Evolutionary conservation across 2,329 filamentous ascomycete species (phyloP), one percentile per base, ranked within the genome.

Genomic region (Podosphaera leucotricha): DNA sequence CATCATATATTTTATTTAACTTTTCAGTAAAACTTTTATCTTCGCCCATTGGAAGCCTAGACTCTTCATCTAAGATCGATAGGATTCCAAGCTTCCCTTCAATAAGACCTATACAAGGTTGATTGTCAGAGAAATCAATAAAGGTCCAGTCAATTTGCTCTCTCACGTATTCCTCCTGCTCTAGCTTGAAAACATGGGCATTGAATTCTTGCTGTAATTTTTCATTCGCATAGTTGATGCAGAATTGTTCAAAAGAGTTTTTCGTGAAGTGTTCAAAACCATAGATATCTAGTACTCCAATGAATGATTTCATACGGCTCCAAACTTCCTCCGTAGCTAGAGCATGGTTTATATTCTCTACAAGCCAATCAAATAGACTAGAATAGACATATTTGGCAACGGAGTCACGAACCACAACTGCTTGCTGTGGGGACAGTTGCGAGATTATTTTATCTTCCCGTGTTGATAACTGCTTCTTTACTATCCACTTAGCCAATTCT

Each of bases 221-320:
- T 64, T 98, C 90, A 62, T 98, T 98, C 63, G 90, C 90, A 57
- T 98, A 98, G 64, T 98, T 98, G 72, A 98, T 98, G 64, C 90
- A 98, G 63, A 98, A 98, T 61, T 98, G 90, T 61, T 98, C 90
- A 56, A 98, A 98, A 0, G 90, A 98, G 66, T 98, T 98, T 68
- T 94, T 95, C 49, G 90, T 87, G 57, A 98, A 98, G 63, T 95
- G 90, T 62, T 98, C 90, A 58, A 98, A 98, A 50, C 87, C 87
- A 62, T 95, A 95, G 53, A 98, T 98, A 82, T 98, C 90, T 50
- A 98, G 72, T 41, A 98, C 90, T 61, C 90, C 90, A 55, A 98
- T 98, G 62, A 98, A 98, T 1, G 83, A 87, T 45, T 68, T 72
- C 46, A 92, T 84, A 36, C 82, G 75, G 54, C 70, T 76, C 43